Percentiles rank a stretch among this genome's conserved stretches.
phyloP scores from a whole-genome alignment of 129 eudicot genomes.

The Centaurea solstitialis region DNA sequence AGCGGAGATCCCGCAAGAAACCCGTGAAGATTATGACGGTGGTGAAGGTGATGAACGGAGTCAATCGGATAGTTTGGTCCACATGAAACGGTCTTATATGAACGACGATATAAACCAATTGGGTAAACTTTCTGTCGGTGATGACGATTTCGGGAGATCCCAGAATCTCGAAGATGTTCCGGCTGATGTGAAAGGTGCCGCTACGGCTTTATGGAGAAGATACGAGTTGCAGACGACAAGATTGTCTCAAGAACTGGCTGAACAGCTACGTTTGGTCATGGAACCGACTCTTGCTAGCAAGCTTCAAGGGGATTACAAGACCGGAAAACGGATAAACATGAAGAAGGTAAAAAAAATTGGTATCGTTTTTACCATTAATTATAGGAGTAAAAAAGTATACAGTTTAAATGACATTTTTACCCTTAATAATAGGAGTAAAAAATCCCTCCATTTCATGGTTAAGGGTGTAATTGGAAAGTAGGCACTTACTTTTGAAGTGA shows the following conservation, averaged over 20 bases:
- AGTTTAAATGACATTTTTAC: background rate
- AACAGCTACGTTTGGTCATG: conserved; percentile 92
- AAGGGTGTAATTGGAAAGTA: background rate
- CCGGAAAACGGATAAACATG: conserved; percentile 97
- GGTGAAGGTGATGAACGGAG: conserved; percentile 21
- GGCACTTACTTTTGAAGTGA: background rate
- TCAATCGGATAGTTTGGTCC: conserved; percentile 50
- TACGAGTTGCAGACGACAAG: conserved; percentile 76
- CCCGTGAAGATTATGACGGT: conserved; percentile 28
- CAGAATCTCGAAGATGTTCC: conserved; percentile 42
- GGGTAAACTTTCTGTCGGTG: conserved; percentile 38
- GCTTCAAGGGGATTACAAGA: conserved; percentile 94
- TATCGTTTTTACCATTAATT: background rate
- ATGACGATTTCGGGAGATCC: conserved; percentile 52
- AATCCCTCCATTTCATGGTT: too few relatives aligned
- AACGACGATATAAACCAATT: conserved; percentile 42
- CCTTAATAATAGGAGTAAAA: too few relatives aligned
- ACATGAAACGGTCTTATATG: conserved; percentile 49
- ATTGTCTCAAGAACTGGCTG: conserved; percentile 91
- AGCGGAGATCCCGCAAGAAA: conserved; percentile 38
- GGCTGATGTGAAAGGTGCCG: conserved; percentile 48
- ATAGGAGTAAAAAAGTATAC: background rate
- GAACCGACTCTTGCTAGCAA: conserved; percentile 99
- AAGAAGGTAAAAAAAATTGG: conserved; percentile 56
- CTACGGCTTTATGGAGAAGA: conserved; percentile 76